Base-by-base conservation (phyloP, 208 protist genomes). In the Acanthamoeba triangularis region DNA sequence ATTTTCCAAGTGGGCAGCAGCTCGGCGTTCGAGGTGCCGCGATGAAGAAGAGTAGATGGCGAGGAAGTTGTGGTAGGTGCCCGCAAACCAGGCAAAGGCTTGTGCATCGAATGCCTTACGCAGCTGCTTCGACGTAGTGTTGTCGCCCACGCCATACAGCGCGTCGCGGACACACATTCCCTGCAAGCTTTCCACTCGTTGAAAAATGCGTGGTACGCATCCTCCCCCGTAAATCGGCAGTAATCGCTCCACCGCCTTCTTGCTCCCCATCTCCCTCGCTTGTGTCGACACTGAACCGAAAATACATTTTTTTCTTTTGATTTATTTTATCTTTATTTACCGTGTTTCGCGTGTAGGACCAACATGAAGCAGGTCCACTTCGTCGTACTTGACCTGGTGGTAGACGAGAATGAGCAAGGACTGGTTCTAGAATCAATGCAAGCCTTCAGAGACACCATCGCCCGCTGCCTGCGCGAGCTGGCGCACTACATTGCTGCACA, bases 21-120 rank as follows among this genome's bases (percentile, higher is more conserved):
- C 41, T 14, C 20, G 30, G 35, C 87, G 87, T 6, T 67, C 37
- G 0, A 33, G 47, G 41, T 35, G 20, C 35, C 87, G 59, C 25
- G 33, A 28, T 11, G 37, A 6, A 1, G 87, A 67, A 0, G 59
- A 76, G 63, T 93, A 54, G 41, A 93, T 35, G 4, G 87, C 87
- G 37, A 93, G 59, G 61, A 93, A 54, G 61, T 93, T 93, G 87
- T 93, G 87, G 37, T 93, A 93, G 59, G 87, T 93, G 61, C 87
- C 87, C 61, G 49, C 87, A 35, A 76, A 93, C 87, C 3, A 41
- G n/a, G 80, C 80, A 63, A 63, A 88, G 28, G 80, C 80, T 16
- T 41, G 41, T 1, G 80, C 80, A 18, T 88, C 49, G 16, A 88
- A 41, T 20, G 35, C 80, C 4, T 28, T 11, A 6, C 49, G 80